Base-by-base conservation (phyloP, 306 rosid genomes). In the Quercus robur region DNA sequence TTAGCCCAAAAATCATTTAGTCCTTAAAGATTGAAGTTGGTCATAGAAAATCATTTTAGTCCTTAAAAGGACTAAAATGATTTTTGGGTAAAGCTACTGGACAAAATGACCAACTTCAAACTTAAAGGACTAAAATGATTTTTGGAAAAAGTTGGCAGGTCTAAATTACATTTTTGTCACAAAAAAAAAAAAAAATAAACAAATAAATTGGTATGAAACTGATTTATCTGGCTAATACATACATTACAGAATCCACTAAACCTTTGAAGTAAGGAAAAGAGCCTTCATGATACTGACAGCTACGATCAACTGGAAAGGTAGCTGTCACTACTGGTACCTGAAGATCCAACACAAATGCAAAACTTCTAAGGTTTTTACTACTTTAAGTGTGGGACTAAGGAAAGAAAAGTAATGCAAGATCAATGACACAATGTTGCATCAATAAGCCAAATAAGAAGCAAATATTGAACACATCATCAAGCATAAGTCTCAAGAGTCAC, bases 241-340 rank as follows among this genome's bases (percentile, higher is more conserved):
- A 94, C 98, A 57, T 86, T 31, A 90, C 90, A 44, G 94, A 90
- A 75, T 94, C 97, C 41, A 74, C 81, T 68, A 94, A 83, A 82
- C 98, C 97, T 84, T 87, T 89, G 90, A 92, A 94, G 85, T 87
- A 88, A 23, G 98, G 97, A 85, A 92, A 94, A 75, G 94, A 85
- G 71, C 98, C 98, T 84, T 91, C 97, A 31, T 30, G 85, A 78
- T 94, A 94, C 79, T 86, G 91, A 81, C 98, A 91, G 79, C 91
- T 86, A 62, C 8, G 92, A 81, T 94, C 97, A 72, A 94, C 74
- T 62, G 97, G 89, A 84, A 94, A 83, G 70, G 88, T 82, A 77
- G 98, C 98, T 11, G 98, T 94, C 86, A 94, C 97, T 41, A 94
- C 97, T 68, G 98, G 98, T 76, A 94, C 97, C 98, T 94, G 83